Evolutionary conservation across 805 yeast species (phyloP), one percentile per base, ranked within the genome.

Genomic region (Metschnikowia lachancei): DNA sequence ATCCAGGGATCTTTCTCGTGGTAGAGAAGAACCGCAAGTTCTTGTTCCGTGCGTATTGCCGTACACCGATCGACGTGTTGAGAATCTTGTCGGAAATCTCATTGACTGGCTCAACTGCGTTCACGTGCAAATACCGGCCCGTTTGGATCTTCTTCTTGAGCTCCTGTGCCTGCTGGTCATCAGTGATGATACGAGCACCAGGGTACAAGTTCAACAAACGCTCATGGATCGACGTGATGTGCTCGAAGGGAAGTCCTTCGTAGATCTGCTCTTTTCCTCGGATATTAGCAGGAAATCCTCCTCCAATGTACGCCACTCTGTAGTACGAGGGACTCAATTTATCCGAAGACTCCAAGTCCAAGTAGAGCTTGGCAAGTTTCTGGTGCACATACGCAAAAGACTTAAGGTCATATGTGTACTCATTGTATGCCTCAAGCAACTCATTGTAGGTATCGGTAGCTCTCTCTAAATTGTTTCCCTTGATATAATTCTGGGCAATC

Each of bases 201-300:
- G 94, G 95, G 63, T 87, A 86, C 39, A 86, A 65, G 58, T 82
- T 78, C 55, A 83, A 75, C 49, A 90, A 68, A 54, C 95, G 74
- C 57, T 83, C 87, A 57, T 85, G 89, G 62, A 89, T 85, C 3
- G 92, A 82, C 2, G 90, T 81, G 49, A 89, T 82, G 63, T 87
- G 94, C 62, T 89, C 97, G 67, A 86, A 89, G 26, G 95, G 89
- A 43, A 81, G 72, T 5, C 96, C 96, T 66, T 89, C 95, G 60
- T 83, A 87, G 43, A 89, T 85, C 61, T 84, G 89, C 49, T 82
- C 82, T 58, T 84, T 81, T 39, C 87, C 86, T 58, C 95, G 74
- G 39, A 86, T 75, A 31, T 90, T 78, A 28, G 70, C 72, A 7
- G 96, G 96, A 74, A 89, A 89, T 2, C 96, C 96, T 43, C 76